Evolutionary conservation across 495 filamentous ascomycete genomes (phyloP), one percentile per base, ranked within the genome.

Genomic region (Talaromyces proteolyticus): DNA sequence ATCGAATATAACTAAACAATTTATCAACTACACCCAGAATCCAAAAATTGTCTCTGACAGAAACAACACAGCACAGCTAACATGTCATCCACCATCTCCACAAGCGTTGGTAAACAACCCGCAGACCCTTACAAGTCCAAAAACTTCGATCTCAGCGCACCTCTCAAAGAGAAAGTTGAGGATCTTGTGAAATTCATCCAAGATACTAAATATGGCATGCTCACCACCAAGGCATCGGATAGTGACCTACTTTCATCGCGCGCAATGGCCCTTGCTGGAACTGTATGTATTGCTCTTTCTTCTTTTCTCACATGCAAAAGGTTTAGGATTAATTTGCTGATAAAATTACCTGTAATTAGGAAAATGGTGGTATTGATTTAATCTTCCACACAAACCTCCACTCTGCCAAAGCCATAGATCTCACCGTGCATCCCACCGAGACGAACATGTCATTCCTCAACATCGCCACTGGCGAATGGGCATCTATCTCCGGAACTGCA

Each of bases 371-470:
- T 58, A 78, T 94, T 44, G 91, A 96, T 65, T 81, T 95, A 42
- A 77, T 95, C 67, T 96, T 97, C 79, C 85, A 93, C 72, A 89
- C 90, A 56, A 96, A 96, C 74, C 89, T 89, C 52, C 88, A 93
- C 64, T 91, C 88, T 29, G 87, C 88, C 66, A 96, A 97, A 73
- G 91, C 89, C 11, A 77, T 88, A 67, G 91, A 96, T 61, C 77
- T 97, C 14, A 68, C 75, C 42, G 68, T 70, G 16, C 86, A 96
- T 70, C 76, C 82, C 0, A 53, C 61, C 43, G 81, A 91, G 64
- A 79, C 86, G 63, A 96, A 96, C 73, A 79, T 96, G 62, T 81
- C 82, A 44, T 97, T 97, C 79, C 73, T 91, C 54, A 86, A 89
- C 66, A 68, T 63, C 53, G 24, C 63, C 17, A 80, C 76, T 36